phyloP scores from a whole-genome alignment of 805 yeast species.

The Lachancea sp. region DNA sequence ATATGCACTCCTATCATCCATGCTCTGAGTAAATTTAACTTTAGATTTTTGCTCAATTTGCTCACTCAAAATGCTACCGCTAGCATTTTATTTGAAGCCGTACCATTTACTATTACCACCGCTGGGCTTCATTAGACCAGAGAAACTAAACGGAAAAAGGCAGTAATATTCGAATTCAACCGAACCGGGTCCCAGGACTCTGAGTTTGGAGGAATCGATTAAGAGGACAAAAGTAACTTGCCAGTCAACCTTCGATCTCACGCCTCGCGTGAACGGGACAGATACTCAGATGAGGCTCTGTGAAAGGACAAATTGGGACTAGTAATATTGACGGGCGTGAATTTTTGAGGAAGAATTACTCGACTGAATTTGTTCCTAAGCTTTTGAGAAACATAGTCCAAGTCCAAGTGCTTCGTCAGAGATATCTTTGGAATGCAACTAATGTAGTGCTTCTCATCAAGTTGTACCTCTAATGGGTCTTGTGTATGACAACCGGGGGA shows the following conservation, averaged over 20 bases:
- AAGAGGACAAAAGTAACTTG: too few species aligned
- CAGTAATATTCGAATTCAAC: too few species aligned
- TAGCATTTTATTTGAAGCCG: not conserved
- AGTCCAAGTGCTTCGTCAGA: constrained; percentile 86
- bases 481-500: constrained; percentile 98
- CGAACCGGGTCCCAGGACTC: too few species aligned
- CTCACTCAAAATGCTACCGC: not conserved
- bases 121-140: too few species aligned
- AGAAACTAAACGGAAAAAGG: too few species aligned
- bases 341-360: constrained; percentile 84
- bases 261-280: not conserved
- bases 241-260: not conserved
- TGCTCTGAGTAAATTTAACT: not conserved
- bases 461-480: constrained; percentile 93
- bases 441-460: constrained; percentile 93
- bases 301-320: constrained; percentile 45
- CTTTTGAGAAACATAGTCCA: constrained; percentile 79
- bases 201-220: too few species aligned
- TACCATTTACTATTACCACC: too few species aligned
- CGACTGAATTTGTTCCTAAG: constrained; percentile 75
- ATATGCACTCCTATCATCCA: too few species aligned
- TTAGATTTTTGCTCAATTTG: constrained; percentile 5
- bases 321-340: constrained; percentile 81
- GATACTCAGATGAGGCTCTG: constrained; percentile 4
- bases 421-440: constrained; percentile 90